A percentile compares a stretch with the other conserved stretches of the same genome.
These are phyloP conservation scores for Hylodesmum podocarpum DNA, from an alignment of 306 rosid species.

Conservation along the genomic window DNA sequence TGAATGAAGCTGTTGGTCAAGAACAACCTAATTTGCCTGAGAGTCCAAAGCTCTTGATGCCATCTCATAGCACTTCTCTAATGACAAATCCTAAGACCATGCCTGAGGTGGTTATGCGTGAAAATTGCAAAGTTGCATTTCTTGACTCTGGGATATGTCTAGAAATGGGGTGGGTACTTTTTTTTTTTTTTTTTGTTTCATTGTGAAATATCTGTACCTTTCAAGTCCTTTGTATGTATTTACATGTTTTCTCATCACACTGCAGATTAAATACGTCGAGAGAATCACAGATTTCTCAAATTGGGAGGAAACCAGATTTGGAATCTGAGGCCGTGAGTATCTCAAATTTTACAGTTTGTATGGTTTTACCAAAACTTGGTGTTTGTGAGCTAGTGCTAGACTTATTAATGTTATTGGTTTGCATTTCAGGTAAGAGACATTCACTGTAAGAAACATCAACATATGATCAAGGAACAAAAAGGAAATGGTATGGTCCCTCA, in stretches of 20 bases:
- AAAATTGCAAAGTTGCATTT: constrained; percentile 25
- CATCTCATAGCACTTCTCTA: constrained; percentile 33
- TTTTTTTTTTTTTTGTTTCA: not conserved
- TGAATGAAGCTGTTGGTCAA: constrained; percentile 28
- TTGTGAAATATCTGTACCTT: not conserved
- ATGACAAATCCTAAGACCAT: constrained; percentile 1
- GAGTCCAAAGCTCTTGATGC: constrained; percentile 4
- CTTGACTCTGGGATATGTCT: constrained; percentile 37
- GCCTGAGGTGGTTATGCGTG: constrained; percentile 33
- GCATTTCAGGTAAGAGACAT: constrained; percentile 35
- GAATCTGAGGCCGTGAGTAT: constrained; percentile 41
- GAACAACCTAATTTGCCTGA: constrained; percentile 28
- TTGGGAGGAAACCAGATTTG: constrained; percentile 37
- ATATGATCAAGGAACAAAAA: constrained; percentile 35
- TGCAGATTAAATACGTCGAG: constrained; percentile 39
- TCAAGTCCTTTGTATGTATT: not conserved
- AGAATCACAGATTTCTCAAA: constrained; percentile 33
- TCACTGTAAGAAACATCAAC: constrained; percentile 35
- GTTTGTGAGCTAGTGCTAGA: not conserved
- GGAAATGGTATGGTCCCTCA: constrained; percentile 44
- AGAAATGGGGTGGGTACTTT: constrained; percentile 58
- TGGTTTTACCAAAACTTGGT: not conserved
- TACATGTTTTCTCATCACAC: constrained; percentile 4
- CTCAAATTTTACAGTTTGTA: not conserved
- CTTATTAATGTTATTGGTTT: constrained; percentile 1